A percentile compares a stretch with the other conserved stretches of the same genome.
Evolutionary conservation across 2,329 filamentous ascomycete genomes (phyloP).

Genomic region (Botryotinia convoluta): DNA sequence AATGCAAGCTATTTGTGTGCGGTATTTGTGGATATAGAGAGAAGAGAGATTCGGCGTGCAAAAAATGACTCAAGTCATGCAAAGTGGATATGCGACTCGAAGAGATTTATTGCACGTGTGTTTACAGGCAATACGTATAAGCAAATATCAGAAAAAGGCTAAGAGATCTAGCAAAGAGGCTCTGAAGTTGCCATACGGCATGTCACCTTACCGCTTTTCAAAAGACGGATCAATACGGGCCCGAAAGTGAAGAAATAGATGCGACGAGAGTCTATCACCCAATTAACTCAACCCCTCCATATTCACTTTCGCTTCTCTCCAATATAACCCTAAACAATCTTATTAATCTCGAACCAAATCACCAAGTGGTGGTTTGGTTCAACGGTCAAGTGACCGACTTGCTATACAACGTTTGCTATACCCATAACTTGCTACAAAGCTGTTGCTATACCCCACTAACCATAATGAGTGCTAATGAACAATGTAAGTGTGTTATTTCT

Average conservation of each 20-base stretch:
- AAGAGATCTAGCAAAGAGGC: background rate
- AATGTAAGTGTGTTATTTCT: constrained; percentile 9
- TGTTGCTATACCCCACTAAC: background rate
- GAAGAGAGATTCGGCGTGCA: background rate
- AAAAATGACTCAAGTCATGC: background rate
- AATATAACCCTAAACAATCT: background rate
- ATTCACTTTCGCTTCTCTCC: background rate
- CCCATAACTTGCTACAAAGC: background rate
- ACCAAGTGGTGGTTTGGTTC: background rate
- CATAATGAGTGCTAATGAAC: background rate
- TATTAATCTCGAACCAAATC: background rate
- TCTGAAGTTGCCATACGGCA: background rate
- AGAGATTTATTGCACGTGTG: too few species aligned
- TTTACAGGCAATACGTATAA: background rate
- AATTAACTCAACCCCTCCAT: background rate
- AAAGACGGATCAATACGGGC: background rate
- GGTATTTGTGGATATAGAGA: background rate
- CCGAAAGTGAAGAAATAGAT: background rate
- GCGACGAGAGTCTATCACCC: background rate
- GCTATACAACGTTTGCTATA: background rate
- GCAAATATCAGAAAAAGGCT: fast-evolving
- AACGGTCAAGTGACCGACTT: background rate
- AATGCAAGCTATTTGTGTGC: background rate
- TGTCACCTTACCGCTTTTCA: background rate
- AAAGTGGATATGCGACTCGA: background rate